Base-by-base conservation (phyloP, 768 basidiomycete genomes). In the Leucogyrophana mollusca region DNA sequence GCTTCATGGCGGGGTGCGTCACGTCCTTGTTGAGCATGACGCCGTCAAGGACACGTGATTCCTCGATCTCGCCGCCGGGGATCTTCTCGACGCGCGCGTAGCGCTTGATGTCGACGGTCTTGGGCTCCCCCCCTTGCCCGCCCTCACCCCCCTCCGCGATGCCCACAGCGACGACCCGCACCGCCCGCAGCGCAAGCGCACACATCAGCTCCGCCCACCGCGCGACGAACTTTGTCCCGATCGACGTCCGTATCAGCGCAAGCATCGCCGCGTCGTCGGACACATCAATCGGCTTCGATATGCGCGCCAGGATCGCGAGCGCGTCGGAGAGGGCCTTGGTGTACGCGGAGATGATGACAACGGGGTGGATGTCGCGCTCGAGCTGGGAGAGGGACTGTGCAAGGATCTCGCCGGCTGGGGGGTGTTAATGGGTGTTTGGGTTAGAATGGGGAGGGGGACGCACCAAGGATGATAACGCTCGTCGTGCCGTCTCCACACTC, bases 1-100 rank as follows among this genome's bases (percentile, higher is more conserved):
- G 68, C 45, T 95, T 74, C 96, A 98, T 99, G 56, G 90, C 85
- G 9, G 96, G 94, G 68, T 98, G 96, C 0, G 93, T 96, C 57
- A 99, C 89, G 63, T 98, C 96, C 76, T 99, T 98, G 81, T 98
- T 99, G 57, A 98, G 68, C 87, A 99, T 93, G 45, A 99, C 87
- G 37, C 96, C 95, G 43, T 76, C 80, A 46, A 98, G 66, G 3
- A 98, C 95, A 50, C 72, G 70, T 49, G 87, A 90, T 50, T 94
- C 80, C 71, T 99, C 96, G 57, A 99, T 97, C 69, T 95, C 94
- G 9, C 95, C 95, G 8, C 96, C 96, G 1, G 96, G 93, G 9
- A 99, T 78, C 72, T 98, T 99, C 69, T 99, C 96, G 8, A 98
- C 92, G 9, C 95, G 79, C 3, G 94, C 95, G 60, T 99, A 97